These are phyloP conservation scores for Sugiyamaella paludigena DNA, from an alignment of 1,139 yeast species.

Conservation along the genomic window DNA sequence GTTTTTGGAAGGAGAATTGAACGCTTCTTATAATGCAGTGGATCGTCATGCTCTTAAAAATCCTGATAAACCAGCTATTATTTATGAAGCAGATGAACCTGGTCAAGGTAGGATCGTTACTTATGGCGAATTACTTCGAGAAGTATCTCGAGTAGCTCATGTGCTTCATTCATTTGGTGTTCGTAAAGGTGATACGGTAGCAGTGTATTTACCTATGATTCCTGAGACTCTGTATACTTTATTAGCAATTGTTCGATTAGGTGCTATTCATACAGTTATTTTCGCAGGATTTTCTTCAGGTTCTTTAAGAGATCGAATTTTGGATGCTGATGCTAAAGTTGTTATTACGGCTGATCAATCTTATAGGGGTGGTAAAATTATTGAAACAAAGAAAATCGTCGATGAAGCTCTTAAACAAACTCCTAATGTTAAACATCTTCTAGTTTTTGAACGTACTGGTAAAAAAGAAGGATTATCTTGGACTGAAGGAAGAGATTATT, in stretches of 20 bases:
- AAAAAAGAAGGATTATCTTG: conserved; percentile 44
- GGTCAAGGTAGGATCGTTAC: conserved; percentile 66
- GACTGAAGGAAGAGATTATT: conserved; percentile 79
- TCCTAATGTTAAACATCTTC: conserved; percentile 75
- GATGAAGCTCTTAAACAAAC: conserved; percentile 84
- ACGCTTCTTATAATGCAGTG: conserved; percentile 92
- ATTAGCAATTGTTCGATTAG: conserved; percentile 90
- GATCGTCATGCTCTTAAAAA: conserved; percentile 88
- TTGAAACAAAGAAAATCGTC: conserved; percentile 86
- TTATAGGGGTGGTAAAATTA: conserved; percentile 90
- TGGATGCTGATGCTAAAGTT: conserved; percentile 82
- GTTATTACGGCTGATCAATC: conserved; percentile 95
- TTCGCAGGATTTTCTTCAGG: conserved; percentile 97
- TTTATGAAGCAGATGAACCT: conserved; percentile 95
- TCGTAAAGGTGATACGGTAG: conserved; percentile 90
- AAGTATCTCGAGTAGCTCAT: conserved; percentile 86
- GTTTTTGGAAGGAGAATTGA: conserved; percentile 90
- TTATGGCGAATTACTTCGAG: conserved; percentile 77
- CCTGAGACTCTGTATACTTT: conserved; percentile 91
- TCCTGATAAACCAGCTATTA: conserved; percentile 82
- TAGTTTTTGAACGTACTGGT: conserved; percentile 85
- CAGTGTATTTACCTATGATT: conserved; percentile 94
- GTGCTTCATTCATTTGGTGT: conserved; percentile 85
- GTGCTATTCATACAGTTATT: conserved; percentile 93
- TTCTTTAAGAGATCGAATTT: conserved; percentile 83